A percentile compares a stretch with the other conserved stretches of the same genome.
Conservation (phyloP, 805 yeast species). For the Jamesozyma jinghongensis region DNA sequence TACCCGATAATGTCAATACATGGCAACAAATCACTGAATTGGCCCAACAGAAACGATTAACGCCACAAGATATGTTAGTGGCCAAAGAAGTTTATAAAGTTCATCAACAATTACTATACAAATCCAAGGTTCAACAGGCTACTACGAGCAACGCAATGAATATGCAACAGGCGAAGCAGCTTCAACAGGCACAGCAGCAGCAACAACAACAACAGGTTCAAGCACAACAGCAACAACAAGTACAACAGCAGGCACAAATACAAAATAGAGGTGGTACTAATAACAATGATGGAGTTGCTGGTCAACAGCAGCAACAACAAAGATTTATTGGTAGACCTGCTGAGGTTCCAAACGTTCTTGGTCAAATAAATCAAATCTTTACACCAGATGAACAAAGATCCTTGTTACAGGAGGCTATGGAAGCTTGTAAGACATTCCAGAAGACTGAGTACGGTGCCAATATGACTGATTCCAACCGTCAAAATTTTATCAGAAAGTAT, state of each 20-base stretch:
- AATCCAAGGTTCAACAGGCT: conserved; percentile 34
- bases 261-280: conserved; percentile 22
- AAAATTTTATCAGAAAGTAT: conserved; percentile 29
- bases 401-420: conserved; percentile 30
- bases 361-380: conserved; percentile 29
- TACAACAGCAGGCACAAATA: conserved; percentile 26
- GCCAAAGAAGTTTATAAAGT: conserved; percentile 43
- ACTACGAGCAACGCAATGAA: conserved; percentile 28
- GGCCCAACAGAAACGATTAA: conserved; percentile 29
- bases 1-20: conserved; percentile 66
- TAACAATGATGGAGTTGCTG: not conserved
- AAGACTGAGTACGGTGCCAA: conserved; percentile 24
- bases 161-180: conserved; percentile 14
- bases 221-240: conserved; percentile 23
- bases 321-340: conserved; percentile 25
- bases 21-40: conserved; percentile 45
- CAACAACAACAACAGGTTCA: conserved; percentile 21
- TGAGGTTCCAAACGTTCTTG: conserved; percentile 27
- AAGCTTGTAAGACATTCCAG: conserved; percentile 30
- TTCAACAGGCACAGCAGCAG: conserved; percentile 11
- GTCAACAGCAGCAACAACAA: conserved; percentile 19
- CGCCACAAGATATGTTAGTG: conserved; percentile 27
- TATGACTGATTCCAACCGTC: conserved; percentile 25
- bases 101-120: conserved; percentile 49
- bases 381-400: conserved; percentile 30